Percentiles rank a stretch among this genome's conserved stretches.
These are phyloP conservation scores for Coleophoma crateriformis DNA, from an alignment of 2,329 filamentous ascomycete species.

Conservation along the genomic window DNA sequence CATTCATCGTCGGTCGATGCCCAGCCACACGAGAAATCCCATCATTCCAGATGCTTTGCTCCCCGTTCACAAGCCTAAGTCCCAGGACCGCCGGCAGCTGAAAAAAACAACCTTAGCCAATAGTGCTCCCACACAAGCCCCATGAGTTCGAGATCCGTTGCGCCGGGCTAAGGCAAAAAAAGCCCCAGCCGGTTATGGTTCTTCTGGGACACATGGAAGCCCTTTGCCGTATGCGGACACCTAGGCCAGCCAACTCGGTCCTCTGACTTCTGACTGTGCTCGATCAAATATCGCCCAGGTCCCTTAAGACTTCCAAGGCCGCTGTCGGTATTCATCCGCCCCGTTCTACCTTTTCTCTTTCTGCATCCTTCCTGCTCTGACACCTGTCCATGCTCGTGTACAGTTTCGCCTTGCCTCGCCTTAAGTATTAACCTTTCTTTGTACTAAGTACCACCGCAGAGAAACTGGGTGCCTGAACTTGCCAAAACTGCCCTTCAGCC, in stretches of 20 bases:
- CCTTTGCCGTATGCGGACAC: background rate
- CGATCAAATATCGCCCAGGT: conserved; percentile 1
- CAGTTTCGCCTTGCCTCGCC: too few relatives aligned
- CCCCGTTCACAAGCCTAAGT: too few relatives aligned
- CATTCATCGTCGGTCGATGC: too few relatives aligned
- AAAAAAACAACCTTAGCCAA: too few relatives aligned
- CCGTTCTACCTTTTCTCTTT: background rate
- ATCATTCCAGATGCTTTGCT: too few relatives aligned
- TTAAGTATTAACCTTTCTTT: too few relatives aligned
- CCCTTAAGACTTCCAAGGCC: background rate
- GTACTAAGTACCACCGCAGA: too few relatives aligned
- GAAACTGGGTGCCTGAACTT: too few relatives aligned
- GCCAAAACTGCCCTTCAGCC: too few relatives aligned
- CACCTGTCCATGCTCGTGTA: background rate
- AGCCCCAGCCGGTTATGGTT: background rate
- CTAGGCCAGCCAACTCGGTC: background rate
- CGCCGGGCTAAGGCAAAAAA: conserved; percentile 3
- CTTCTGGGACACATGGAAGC: background rate
- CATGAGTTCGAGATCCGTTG: background rate
- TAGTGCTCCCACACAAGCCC: background rate
- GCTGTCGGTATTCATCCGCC: too few relatives aligned
- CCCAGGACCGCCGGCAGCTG: background rate
- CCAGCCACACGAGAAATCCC: too few relatives aligned
- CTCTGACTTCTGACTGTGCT: background rate
- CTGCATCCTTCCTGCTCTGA: background rate